A percentile compares a stretch with the other conserved stretches of the same genome.
These are phyloP conservation scores for Trypanosoma boissoni DNA, from an alignment of 208 protist genomes.

Conservation along the genomic window DNA sequence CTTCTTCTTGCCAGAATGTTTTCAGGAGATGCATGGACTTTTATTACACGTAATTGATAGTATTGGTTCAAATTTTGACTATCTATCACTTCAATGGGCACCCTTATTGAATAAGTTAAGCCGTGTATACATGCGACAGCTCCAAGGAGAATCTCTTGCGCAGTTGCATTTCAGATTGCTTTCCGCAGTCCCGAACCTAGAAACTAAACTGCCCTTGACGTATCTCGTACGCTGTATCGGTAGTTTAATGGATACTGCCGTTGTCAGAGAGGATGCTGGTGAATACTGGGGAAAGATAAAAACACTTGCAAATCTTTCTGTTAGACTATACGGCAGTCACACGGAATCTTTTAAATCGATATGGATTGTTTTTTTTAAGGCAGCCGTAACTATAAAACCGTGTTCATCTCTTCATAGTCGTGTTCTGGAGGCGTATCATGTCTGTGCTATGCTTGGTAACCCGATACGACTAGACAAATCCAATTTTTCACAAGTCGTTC, in stretches of 20 bases:
- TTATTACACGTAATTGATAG: slow-evolving; percentile 27
- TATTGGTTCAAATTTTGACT: slow-evolving; percentile 33
- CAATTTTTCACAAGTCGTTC: slow-evolving; percentile 56
- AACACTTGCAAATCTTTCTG: slow-evolving; percentile 31
- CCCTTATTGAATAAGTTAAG: slow-evolving; percentile 72
- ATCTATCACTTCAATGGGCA: slow-evolving; percentile 62
- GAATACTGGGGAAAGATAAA: slow-evolving; percentile 37
- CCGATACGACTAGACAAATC: slow-evolving; percentile 37
- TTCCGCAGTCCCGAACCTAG: slow-evolving; percentile 30
- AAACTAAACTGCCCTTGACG: slow-evolving; percentile 49
- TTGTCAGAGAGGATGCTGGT: background rate
- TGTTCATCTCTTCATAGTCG: slow-evolving; percentile 28
- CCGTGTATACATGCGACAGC: slow-evolving; percentile 61
- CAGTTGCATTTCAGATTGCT: slow-evolving; percentile 38
- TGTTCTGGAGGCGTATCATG: slow-evolving; percentile 59
- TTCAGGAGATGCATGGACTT: slow-evolving; percentile 50
- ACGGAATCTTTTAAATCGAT: slow-evolving; percentile 37
- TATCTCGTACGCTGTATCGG: slow-evolving; percentile 73
- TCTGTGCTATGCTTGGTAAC: slow-evolving; percentile 46
- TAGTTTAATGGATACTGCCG: slow-evolving; percentile 45
- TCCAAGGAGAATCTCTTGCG: slow-evolving; percentile 38
- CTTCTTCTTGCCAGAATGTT: slow-evolving; percentile 50
- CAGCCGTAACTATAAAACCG: slow-evolving; percentile 51
- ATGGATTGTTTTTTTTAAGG: slow-evolving; percentile 76
- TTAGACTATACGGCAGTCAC: slow-evolving; percentile 55